Evolutionary conservation across 306 rosid genomes (phyloP).

Genomic region (Glycine tomentella): DNA sequence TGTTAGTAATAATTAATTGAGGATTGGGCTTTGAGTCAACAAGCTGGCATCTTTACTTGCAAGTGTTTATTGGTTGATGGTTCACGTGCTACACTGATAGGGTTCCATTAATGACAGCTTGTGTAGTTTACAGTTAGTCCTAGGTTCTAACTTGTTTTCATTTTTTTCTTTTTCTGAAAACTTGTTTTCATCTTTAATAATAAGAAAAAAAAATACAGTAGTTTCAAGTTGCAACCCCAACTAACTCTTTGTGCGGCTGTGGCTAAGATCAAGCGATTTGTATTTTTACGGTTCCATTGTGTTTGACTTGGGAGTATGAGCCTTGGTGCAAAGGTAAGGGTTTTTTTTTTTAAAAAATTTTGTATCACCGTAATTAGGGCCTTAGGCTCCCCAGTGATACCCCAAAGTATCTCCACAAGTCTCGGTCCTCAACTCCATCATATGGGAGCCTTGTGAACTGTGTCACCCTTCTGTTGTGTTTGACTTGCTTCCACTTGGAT

Average conservation of each 20-base stretch:
- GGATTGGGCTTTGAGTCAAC: constrained; percentile 25
- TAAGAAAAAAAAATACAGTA: background rate
- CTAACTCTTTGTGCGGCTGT: background rate
- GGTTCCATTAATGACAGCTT: background rate
- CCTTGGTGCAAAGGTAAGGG: no score
- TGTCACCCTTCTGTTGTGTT: no score
- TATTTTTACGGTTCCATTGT: no score
- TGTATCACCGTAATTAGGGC: no score
- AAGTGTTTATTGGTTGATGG: background rate
- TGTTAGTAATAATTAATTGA: constrained; percentile 3
- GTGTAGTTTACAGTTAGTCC: constrained; percentile 30
- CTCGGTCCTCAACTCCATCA: no score
- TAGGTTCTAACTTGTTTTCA: background rate
- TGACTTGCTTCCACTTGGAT: no score
- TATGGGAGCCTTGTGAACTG: no score
- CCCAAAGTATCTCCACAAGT: no score
- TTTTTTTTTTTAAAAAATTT: no score
- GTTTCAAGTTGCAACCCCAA: background rate
- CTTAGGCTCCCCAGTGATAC: no score
- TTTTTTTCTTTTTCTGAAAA: background rate
- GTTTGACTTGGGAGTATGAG: no score
- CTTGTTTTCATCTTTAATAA: background rate
- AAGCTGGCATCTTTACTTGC: constrained; percentile 31
- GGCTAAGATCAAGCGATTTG: no score
- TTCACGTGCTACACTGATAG: background rate